A percentile compares a stretch with the other conserved stretches of the same genome.
Conservation (phyloP, 2,329 filamentous ascomycete genomes). For the Zalaria sp. region DNA sequence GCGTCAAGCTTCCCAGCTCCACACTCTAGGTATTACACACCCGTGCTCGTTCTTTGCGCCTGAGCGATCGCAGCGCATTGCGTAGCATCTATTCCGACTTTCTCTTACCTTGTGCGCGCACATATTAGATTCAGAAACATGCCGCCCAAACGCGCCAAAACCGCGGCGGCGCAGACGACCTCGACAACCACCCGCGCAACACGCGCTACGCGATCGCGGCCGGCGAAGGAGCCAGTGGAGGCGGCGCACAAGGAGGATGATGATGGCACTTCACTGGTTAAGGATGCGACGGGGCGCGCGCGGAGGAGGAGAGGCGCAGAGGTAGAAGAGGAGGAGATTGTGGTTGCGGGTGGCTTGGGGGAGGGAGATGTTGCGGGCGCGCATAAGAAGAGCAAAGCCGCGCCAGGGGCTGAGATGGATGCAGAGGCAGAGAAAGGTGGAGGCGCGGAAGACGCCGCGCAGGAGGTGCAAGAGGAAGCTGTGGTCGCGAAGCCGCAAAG, state of each 20-base stretch:
- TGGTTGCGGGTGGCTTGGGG: constrained; percentile 12
- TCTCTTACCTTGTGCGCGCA: no score
- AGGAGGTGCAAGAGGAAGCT: background rate
- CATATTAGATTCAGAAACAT: background rate
- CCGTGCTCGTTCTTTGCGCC: no score
- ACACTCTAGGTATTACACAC: no score
- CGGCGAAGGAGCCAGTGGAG: constrained; percentile 6
- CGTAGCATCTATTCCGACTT: no score
- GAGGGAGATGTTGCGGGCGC: no score
- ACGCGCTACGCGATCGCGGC: constrained; percentile 14
- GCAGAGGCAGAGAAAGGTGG: constrained; percentile 12
- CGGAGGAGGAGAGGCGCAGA: constrained; percentile 8
- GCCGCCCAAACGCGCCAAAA: constrained; percentile 9
- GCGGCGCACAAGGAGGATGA: constrained; percentile 11
- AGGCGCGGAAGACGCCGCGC: constrained; percentile 10
- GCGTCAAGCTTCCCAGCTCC: no score
- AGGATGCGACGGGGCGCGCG: constrained; percentile 9
- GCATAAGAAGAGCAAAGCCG: no score
- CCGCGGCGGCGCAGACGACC: constrained; percentile 5
- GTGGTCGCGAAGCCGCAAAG: background rate
- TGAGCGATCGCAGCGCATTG: no score
- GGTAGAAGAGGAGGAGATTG: constrained; percentile 10
- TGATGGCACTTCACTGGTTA: constrained; percentile 11
- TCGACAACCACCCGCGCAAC: constrained; percentile 5
- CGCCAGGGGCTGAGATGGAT: background rate